Evolutionary conservation across 1,284 basidiomycete genomes (phyloP).

Genomic region (Coriolopsis trogii): DNA sequence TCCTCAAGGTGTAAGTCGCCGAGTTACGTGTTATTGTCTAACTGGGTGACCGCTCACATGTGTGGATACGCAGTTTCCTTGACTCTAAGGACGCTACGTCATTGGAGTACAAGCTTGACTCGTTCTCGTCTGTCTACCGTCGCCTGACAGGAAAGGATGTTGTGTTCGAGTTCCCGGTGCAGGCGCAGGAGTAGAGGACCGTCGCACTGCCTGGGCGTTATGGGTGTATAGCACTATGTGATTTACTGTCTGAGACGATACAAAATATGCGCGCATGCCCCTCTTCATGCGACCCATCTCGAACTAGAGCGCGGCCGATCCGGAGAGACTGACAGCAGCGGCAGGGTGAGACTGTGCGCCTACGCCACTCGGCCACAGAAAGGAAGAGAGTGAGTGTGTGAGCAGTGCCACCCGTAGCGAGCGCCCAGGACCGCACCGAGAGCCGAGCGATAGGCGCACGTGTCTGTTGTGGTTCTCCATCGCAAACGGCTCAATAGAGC

Average conservation of each 20-base stretch:
- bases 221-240: slow-evolving; percentile 35
- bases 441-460: slow-evolving; percentile 24
- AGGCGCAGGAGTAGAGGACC: slow-evolving; percentile 58
- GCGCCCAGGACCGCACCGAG: slow-evolving; percentile 12
- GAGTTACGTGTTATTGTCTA: slow-evolving; percentile 41
- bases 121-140: slow-evolving; percentile 94
- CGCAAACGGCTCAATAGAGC: slow-evolving; percentile 26
- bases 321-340: neutral
- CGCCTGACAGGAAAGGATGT: slow-evolving; percentile 95
- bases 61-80: slow-evolving; percentile 72
- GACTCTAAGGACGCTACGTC: slow-evolving; percentile 98
- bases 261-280: slow-evolving; percentile 37
- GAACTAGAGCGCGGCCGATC: slow-evolving; percentile 7
- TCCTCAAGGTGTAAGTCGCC: slow-evolving; percentile 82
- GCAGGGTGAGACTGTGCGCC: slow-evolving; percentile 3
- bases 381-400: neutral
- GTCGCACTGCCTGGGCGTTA: slow-evolving; percentile 26
- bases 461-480: slow-evolving; percentile 27
- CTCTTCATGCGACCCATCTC: slow-evolving; percentile 18
- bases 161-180: slow-evolving; percentile 84
- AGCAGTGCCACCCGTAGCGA: neutral
- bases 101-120: slow-evolving; percentile 99
- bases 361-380: slow-evolving; percentile 5
- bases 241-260: slow-evolving; percentile 32
- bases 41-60: neutral